A percentile compares a stretch with the other conserved stretches of the same genome.
Conservation (phyloP, 1,284 basidiomycete genomes). For the Taiwanofungus camphoratus region DNA sequence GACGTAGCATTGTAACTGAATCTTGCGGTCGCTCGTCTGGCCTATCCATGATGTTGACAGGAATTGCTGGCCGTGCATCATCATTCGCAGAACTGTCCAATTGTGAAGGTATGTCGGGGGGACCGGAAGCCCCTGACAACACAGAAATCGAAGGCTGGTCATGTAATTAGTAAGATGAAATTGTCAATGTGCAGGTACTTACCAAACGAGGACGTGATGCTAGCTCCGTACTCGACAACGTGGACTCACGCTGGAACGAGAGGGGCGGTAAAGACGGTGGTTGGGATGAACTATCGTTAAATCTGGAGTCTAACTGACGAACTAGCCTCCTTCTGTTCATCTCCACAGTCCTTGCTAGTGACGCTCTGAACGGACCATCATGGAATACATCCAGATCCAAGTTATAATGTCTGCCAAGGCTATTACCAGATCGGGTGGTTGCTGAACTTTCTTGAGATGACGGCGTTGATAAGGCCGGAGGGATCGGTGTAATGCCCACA, state of each 20-base stretch:
- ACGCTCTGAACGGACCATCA: constrained; percentile 20
- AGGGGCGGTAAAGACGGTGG: constrained; percentile 3
- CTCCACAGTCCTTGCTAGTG: constrained; percentile 17
- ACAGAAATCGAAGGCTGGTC: neutral
- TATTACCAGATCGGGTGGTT: neutral
- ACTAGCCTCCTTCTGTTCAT: constrained; percentile 5
- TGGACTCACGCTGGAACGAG: neutral
- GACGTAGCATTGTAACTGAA: too few species aligned
- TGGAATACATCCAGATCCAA: constrained; percentile 14
- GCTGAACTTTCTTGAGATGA: neutral
- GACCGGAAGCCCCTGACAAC: neutral
- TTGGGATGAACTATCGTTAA: neutral
- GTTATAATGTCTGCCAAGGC: neutral
- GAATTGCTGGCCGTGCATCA: neutral
- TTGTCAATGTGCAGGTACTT: neutral
- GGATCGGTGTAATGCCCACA: neutral
- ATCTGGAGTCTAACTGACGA: neutral
- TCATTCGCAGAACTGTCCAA: neutral
- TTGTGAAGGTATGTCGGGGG: neutral
- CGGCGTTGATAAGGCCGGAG: constrained; percentile 1
- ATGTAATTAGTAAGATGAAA: neutral
- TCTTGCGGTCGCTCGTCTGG: neutral
- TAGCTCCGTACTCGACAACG: neutral
- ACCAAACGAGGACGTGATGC: neutral
- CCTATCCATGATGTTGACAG: neutral